Evolutionary conservation across 352 stramenopile species (phyloP), one percentile per base, ranked within the genome.

Genomic region (Phytophthora tubulina): DNA sequence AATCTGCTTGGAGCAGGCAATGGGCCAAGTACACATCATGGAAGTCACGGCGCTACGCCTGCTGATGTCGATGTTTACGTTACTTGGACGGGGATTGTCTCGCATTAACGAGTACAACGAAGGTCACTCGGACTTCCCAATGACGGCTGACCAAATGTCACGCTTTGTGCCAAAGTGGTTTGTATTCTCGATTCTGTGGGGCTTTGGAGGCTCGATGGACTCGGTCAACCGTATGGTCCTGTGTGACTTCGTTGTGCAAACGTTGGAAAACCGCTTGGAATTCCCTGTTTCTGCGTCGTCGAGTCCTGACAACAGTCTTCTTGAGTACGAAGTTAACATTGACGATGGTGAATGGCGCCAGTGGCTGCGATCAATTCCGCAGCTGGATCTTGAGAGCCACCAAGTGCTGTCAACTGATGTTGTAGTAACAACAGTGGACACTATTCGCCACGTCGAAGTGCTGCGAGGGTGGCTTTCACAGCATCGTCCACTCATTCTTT

Each of bases 371-470:
- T 98, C 90, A 39, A 98, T 99, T 14, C 98, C 98, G 17, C 84
- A 97, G 70, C 90, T 99, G 51, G 97, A 99, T 76, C 96, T 99
- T 44, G 98, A 99, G 73, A 98, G 96, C 63, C 96, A 99, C 60
- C 91, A 97, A 35, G 97, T 99, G 13, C 81, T 98, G 11, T 93
- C 94, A 30, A 99, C 97, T 15, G 97, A 99, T 78, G 89, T 99
- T 44, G 98, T 99, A n/a, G 97, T 99, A 48, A 99, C 97, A 13
- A 99, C 98, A 0, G 99, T 99, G 14, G 98, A 99, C 74, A 99
- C 98, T 10, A 88, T 99, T 36, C 93, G 98, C 36, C 98, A 99
- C 78, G 97, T 98, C 59, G 97, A 99, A 81, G 94, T 99, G 31
- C 79, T 99, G 50, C 91, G 92, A 36, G 96, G 97, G 17, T 99